These are phyloP conservation scores for Calophaca sinica DNA, from an alignment of 306 rosid genomes.

Conservation along the genomic window DNA sequence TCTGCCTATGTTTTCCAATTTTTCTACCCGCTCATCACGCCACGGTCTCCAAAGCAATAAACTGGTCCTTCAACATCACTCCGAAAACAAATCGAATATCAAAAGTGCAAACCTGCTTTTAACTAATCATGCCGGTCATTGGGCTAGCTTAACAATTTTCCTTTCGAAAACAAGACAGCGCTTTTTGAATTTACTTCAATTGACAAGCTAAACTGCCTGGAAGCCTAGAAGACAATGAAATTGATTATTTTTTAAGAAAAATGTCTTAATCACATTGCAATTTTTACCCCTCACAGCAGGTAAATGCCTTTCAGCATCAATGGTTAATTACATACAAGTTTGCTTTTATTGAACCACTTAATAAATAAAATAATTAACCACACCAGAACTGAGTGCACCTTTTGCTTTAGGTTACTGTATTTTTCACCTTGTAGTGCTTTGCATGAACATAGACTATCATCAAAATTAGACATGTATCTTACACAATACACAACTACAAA, in stretches of 20 bases:
- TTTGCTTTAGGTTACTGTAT: neutral
- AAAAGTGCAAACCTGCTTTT: conserved; percentile 35
- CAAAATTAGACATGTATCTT: conserved; percentile 2
- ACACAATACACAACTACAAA: neutral
- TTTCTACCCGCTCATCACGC: conserved; percentile 53
- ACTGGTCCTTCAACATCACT: conserved; percentile 48
- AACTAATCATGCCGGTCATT: conserved; percentile 41
- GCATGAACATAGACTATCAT: conserved; percentile 20
- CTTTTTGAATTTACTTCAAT: conserved; percentile 13
- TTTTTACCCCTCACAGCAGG: too few relatives aligned
- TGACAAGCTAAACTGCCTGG: neutral
- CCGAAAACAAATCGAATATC: conserved; percentile 20
- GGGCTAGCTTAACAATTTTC: conserved; percentile 9
- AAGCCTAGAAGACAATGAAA: conserved; percentile 20
- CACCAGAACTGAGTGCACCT: neutral
- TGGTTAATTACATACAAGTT: too few relatives aligned
- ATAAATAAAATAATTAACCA: too few relatives aligned
- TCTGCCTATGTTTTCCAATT: conserved; percentile 30
- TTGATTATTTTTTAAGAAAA: conserved; percentile 31
- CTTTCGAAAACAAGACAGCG: conserved; percentile 18
- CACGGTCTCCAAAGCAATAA: conserved; percentile 8
- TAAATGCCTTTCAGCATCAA: neutral
- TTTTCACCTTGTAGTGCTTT: neutral
- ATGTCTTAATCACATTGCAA: neutral
- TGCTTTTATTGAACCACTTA: too few relatives aligned